Evolutionary conservation across 805 yeast genomes (phyloP), one percentile per base, ranked within the genome.

Genomic region (Sporopachydermia quercuum): DNA sequence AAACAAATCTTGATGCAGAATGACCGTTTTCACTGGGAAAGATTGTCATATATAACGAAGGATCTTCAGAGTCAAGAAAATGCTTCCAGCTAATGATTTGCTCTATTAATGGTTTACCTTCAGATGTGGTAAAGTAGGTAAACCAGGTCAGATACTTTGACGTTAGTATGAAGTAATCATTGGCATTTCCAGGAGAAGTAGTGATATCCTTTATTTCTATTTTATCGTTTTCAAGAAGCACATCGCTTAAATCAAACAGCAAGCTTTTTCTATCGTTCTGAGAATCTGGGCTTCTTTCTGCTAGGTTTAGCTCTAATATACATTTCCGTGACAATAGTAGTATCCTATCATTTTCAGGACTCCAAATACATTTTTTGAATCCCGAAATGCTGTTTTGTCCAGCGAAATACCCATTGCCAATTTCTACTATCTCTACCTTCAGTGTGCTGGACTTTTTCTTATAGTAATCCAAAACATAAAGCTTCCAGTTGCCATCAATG

Each of bases 71-170:
- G 35, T 68, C 66, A 16, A 80, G 55, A 43, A 59, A 70, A 54
- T 85, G 95, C 44, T 76, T 78, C 87, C 93, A 81, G 0, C 87
- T 70, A 1, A 84, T 49, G 2, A 71, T 43, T 42, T 80, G 63
- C 19, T 57, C 57, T n/a, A 72, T 50, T 3, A 57, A 54, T 5
- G 45, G 50, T 1, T 58, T 56, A 13, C 46, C 40, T 14, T 52
- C 52, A 2, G 47, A 37, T 8, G 61, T 44, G 15, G 56, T 61
- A n/a, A 8, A 23, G n/a, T 23, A 23, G 13, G 30, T 8, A 15
- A 78, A 47, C 65, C 86, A 60, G 0, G 74, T 66, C 4, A 86
- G 39, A 48, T 81, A 87, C 42, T 68, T 71, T 1, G 85, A 68
- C 0, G 94, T 82, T 18, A 85, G 56, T 4, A 81, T 48, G 34